phyloP scores from a whole-genome alignment of 306 rosid species.

The Prunus persica region Prunus_persica_NCBIv2 NC_034010.1:17201001-17201500 shows the following conservation, averaged over 20 bases:
- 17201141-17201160: not conserved
- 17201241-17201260: slow-evolving; percentile 94
- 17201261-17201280: slow-evolving; percentile 99
- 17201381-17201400: not conserved
- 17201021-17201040: not conserved
- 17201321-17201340: slow-evolving; percentile 99
- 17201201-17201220: slow-evolving; percentile 35
- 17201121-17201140: not conserved
- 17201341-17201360: slow-evolving; percentile 25
- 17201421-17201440: not conserved
- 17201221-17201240: slow-evolving; percentile 98
- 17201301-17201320: slow-evolving; percentile 94
- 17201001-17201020: not conserved
- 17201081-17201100: not conserved
- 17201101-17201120: not conserved
- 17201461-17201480: not conserved
- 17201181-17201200: not conserved
- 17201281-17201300: slow-evolving; percentile 69
- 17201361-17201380: slow-evolving; percentile 23
- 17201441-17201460: not conserved
- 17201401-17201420: not conserved
- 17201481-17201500: not conserved
- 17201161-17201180: not conserved
- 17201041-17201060: not conserved
- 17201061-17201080: not conserved